Percentiles rank a stretch among this genome's conserved stretches.
Conservation (phyloP, 345 rosid genomes). For the Erodium maritimum region DNA sequence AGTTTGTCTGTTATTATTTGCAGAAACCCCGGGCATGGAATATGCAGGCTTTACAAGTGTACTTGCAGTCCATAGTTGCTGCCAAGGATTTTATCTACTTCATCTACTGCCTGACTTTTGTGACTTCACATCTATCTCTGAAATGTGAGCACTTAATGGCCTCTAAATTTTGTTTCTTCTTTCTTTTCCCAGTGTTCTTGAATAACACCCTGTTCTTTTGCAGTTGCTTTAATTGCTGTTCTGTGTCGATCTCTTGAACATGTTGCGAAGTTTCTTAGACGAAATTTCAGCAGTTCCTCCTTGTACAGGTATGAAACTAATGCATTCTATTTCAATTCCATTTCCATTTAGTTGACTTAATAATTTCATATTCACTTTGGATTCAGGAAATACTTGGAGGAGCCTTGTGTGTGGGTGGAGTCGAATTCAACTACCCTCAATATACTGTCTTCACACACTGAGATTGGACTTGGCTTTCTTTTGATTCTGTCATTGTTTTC, state of each 20-base stretch:
- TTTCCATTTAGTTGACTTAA: neutral
- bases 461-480: slow-evolving; percentile 85
- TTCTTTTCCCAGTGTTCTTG: neutral
- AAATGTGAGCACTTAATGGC: slow-evolving; percentile 46
- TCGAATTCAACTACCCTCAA: slow-evolving; percentile 72
- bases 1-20: slow-evolving; percentile 12
- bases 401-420: slow-evolving; percentile 94
- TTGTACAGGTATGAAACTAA: slow-evolving; percentile 55
- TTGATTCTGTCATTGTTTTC: slow-evolving; percentile 65
- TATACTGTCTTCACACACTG: slow-evolving; percentile 84
- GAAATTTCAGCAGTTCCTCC: slow-evolving; percentile 66
- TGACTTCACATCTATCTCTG: slow-evolving; percentile 81
- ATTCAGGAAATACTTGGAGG: slow-evolving; percentile 82
- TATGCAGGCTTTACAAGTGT: slow-evolving; percentile 76
- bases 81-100: slow-evolving; percentile 88
- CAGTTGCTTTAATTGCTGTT: slow-evolving; percentile 92
- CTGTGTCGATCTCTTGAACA: slow-evolving; percentile 69
- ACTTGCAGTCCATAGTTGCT: slow-evolving; percentile 65
- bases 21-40: slow-evolving; percentile 91
- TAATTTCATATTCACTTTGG: neutral
- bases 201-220: slow-evolving; percentile 7
- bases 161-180: neutral
- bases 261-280: slow-evolving; percentile 81
- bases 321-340: neutral
- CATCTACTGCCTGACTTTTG: slow-evolving; percentile 79